Conservation (phyloP, 208 protist species). For the Wallacemonas sp. region DNA sequence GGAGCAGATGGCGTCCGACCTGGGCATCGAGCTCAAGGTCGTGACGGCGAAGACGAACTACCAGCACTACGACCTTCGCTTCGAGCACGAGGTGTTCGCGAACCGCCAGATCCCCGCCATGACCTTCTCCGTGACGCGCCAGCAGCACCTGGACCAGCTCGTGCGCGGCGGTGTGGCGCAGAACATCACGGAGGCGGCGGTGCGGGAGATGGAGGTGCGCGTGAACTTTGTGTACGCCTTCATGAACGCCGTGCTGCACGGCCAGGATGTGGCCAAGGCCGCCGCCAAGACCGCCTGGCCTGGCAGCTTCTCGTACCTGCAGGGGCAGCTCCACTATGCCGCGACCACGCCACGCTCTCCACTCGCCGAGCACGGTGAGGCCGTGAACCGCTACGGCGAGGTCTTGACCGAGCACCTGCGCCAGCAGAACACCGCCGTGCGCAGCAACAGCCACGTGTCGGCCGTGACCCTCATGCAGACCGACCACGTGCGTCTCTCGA, state of each 20-base stretch:
- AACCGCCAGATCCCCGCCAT: conserved; percentile 65
- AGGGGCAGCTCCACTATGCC: conserved; percentile 52
- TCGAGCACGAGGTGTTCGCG: conserved; percentile 87
- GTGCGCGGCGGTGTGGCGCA: conserved; percentile 48
- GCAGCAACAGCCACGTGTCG: conserved; percentile 6
- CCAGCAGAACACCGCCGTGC: conserved; percentile 23
- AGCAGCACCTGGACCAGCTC: conserved; percentile 58
- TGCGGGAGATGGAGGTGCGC: conserved; percentile 30
- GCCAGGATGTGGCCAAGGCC: not conserved
- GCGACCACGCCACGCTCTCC: conserved; percentile 46
- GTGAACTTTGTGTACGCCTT: conserved; percentile 71
- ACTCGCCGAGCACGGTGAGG: conserved; percentile 32
- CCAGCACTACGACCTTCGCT: conserved; percentile 79
- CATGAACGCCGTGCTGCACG: conserved; percentile 37
- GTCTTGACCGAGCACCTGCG: conserved; percentile 55
- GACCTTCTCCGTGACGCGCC: conserved; percentile 68
- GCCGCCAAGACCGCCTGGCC: conserved; percentile 24
- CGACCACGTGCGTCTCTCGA: conserved; percentile 25
- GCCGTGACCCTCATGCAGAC: conserved; percentile 27
- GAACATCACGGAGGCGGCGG: conserved; percentile 21
- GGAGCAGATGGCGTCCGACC: conserved; percentile 32
- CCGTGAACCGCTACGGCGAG: conserved; percentile 39
- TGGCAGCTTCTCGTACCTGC: conserved; percentile 52
- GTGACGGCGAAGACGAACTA: conserved; percentile 73
- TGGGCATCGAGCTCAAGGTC: conserved; percentile 54